Evolutionary conservation across 148 eudicot genomes (phyloP).

Genomic region (Persicaria maculosa): DNA sequence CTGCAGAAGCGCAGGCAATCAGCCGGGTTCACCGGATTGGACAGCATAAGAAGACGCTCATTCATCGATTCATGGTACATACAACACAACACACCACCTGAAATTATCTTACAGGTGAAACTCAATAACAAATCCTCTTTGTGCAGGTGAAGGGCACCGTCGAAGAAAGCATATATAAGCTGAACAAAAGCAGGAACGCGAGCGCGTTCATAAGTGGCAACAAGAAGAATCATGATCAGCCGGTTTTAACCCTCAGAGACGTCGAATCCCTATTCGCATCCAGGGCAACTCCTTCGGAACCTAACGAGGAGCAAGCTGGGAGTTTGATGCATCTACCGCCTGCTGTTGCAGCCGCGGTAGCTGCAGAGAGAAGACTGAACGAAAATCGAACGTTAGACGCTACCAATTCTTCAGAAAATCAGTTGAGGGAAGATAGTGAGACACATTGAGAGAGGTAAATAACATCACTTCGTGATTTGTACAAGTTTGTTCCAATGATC

Average conservation of each 20-base stretch:
- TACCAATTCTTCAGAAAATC: neutral
- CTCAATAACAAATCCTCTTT: neutral
- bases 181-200: constrained; percentile 60
- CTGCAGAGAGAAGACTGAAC: constrained; percentile 73
- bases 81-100: neutral
- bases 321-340: constrained; percentile 68
- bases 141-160: constrained; percentile 78
- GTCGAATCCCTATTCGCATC: constrained; percentile 62
- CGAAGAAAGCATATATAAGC: constrained; percentile 82
- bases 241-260: constrained; percentile 68
- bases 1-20: constrained; percentile 95
- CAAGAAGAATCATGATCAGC: constrained; percentile 82
- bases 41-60: constrained; percentile 63
- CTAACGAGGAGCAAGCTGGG: constrained; percentile 24
- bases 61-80: constrained; percentile 77
- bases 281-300: neutral
- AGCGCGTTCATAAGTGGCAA: constrained; percentile 65
- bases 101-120: too few species aligned
- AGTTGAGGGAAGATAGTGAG: neutral
- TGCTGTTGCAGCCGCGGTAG: constrained; percentile 74
- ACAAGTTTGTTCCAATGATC: too few species aligned
- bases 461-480: too few species aligned
- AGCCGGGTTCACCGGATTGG: constrained; percentile 93
- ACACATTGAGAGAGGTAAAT: neutral
- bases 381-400: constrained; percentile 14